These are phyloP conservation scores for Trypanosoma platydactyli DNA, from an alignment of 208 protist genomes.

Conservation along the genomic window DNA sequence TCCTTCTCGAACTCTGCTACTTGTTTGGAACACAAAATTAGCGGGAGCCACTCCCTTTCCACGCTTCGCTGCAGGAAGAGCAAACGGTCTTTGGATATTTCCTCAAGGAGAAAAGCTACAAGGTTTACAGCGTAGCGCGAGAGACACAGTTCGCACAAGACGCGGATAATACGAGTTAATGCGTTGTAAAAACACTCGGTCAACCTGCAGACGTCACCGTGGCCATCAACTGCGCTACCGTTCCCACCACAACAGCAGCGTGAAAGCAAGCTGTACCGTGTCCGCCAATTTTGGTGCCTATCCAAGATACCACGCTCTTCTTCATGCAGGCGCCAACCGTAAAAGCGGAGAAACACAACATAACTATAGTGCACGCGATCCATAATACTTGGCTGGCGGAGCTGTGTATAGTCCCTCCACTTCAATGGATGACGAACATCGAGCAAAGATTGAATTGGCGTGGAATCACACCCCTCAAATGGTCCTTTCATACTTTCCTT, in stretches of 20 bases:
- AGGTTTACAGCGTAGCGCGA: constrained; percentile 64
- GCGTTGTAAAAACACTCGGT: constrained; percentile 50
- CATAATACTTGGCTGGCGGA: constrained; percentile 64
- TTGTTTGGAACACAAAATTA: constrained; percentile 34
- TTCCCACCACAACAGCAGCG: constrained; percentile 10
- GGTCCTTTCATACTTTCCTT: not conserved
- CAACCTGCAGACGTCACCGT: not conserved
- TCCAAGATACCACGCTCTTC: constrained; percentile 84
- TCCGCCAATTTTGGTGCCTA: constrained; percentile 63
- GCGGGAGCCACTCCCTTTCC: constrained; percentile 49
- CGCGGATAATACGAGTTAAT: constrained; percentile 56
- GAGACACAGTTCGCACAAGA: constrained; percentile 70
- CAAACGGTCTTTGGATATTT: constrained; percentile 62
- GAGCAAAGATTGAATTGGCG: not conserved
- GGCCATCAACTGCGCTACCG: not conserved
- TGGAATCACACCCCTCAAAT: not conserved
- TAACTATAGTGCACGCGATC: constrained; percentile 89
- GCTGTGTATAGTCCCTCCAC: constrained; percentile 30
- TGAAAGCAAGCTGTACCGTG: constrained; percentile 51
- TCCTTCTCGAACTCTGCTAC: constrained; percentile 63
- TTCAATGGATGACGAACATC: constrained; percentile 23
- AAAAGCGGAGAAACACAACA: constrained; percentile 84
- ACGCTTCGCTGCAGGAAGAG: constrained; percentile 43
- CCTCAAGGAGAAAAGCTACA: constrained; percentile 82
- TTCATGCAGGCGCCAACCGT: constrained; percentile 82